Evolutionary conservation across 257 asterid species (phyloP), one percentile per base, ranked within the genome.

Genomic region (Penstemon barbatus): DNA sequence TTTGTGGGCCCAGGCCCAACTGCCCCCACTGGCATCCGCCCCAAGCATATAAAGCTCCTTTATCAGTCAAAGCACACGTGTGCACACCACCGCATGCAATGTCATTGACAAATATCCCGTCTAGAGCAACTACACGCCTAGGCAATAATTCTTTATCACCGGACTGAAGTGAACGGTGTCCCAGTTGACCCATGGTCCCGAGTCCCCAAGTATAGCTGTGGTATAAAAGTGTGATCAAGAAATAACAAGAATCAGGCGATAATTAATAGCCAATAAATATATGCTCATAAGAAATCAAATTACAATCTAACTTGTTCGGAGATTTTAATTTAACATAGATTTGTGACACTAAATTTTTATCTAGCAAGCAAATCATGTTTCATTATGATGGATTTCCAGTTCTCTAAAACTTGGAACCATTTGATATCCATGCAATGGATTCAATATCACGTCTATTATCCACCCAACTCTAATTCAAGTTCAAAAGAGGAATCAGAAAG

Each of bases 181-280:
- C 97, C 3, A 94, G 99, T 75, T 94, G 99, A 40, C 99, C 97
- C 96, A 87, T 82, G 79, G 87, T 91, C 74, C 97, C 99, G 6
- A 87, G 87, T 68, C 99, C 99, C 99, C 99, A 94, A 36, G 97
- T 91, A 66, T 91, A 94, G 68, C 99, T 94, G 92, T 69, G 58
- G 63, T 37, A 19, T 12, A 60, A 36, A 61, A 12, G 18, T 2
- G 25, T 40, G 7, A 77, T 53, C 25, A 38, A 63, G 42, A 71
- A 62, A 38, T 8, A 43, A 51, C 42, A 58, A 65, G 64, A 57
- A 77, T 49, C 57, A 52, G 43, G 44, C 45, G 0, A 9, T 50
- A 40, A 37, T 5, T 25, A 44, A 15, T 39, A 54, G 18, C 33
- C 66, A 37, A 49, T 5, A 19, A 7, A 6, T 42, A 9, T 25